Conservation (phyloP, 2,329 filamentous ascomycete species). For the Aspergillus costaricaensis region DNA sequence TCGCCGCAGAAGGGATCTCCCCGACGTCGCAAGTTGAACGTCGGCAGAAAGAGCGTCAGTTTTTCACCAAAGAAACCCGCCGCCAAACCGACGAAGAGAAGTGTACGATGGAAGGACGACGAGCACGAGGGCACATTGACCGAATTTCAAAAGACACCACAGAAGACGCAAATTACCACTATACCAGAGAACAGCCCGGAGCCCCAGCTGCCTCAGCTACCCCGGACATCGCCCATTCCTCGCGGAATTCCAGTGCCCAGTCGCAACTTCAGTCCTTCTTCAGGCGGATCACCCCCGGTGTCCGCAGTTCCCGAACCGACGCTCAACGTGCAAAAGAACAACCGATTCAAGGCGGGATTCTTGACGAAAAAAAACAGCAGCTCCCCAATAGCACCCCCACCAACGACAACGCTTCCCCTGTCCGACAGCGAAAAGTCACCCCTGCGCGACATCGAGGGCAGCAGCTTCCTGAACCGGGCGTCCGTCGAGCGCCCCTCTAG, state of each 20-base stretch:
- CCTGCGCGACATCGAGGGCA: slow-evolving; percentile 55
- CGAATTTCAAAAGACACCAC: slow-evolving; percentile 89
- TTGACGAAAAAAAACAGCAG: slow-evolving; percentile 68
- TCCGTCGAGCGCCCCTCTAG: slow-evolving; percentile 44
- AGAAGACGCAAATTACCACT: slow-evolving; percentile 64
- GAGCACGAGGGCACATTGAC: slow-evolving; percentile 81
- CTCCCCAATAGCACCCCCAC: slow-evolving; percentile 64
- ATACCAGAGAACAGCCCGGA: slow-evolving; percentile 51
- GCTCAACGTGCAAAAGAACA: slow-evolving; percentile 64
- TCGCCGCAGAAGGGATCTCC: slow-evolving; percentile 78
- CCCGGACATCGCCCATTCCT: slow-evolving; percentile 55
- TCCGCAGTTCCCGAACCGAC: slow-evolving; percentile 60
- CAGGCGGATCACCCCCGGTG: slow-evolving; percentile 57
- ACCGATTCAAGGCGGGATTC: slow-evolving; percentile 87
- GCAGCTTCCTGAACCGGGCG: slow-evolving; percentile 52
- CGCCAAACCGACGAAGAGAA: slow-evolving; percentile 69
- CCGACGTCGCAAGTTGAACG: slow-evolving; percentile 68
- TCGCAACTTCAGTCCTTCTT: slow-evolving; percentile 40
- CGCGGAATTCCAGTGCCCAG: slow-evolving; percentile 45
- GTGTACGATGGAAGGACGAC: slow-evolving; percentile 90
- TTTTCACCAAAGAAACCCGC: slow-evolving; percentile 74
- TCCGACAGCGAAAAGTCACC: slow-evolving; percentile 61
- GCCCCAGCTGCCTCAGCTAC: slow-evolving; percentile 43
- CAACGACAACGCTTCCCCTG: slow-evolving; percentile 60
- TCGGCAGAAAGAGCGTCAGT: slow-evolving; percentile 69